Evolutionary conservation across 2,329 filamentous ascomycete genomes (phyloP).

Genomic region (Calonectria pteridis): DNA sequence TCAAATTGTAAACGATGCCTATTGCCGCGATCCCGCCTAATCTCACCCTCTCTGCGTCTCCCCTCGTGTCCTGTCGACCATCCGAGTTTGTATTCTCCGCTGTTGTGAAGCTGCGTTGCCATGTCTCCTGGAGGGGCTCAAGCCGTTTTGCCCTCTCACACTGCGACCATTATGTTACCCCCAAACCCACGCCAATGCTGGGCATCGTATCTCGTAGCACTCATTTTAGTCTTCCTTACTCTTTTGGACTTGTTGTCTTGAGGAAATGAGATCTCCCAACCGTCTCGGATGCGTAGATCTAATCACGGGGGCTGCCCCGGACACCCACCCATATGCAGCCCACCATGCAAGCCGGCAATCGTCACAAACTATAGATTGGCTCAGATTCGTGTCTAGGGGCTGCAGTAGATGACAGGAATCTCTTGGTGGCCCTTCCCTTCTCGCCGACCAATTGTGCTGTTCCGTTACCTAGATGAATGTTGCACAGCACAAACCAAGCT

Average conservation of each 20-base stretch:
- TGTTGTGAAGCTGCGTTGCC: conserved; percentile 29
- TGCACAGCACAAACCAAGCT: background rate
- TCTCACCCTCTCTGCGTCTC: background rate
- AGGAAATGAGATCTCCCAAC: background rate
- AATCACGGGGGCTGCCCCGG: background rate
- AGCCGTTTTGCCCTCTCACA: background rate
- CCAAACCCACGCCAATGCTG: background rate
- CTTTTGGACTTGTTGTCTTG: background rate
- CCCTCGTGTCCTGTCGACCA: background rate
- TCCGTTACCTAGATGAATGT: background rate
- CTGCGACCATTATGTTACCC: background rate
- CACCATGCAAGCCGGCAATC: background rate
- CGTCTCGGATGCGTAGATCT: background rate
- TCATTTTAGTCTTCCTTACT: background rate
- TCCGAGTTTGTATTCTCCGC: conserved; percentile 36
- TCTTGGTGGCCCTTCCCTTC: background rate
- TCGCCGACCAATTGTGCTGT: background rate
- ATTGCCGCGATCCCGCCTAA: background rate
- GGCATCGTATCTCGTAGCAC: background rate
- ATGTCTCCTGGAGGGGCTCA: background rate
- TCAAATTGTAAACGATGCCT: conserved; percentile 37
- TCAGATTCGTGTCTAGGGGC: background rate
- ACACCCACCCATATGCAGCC: background rate
- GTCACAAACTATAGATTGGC: background rate
- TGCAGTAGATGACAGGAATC: background rate